Evolutionary conservation across 163 green algal species (phyloP).

Genomic region (Chloroidium sp.): DNA sequence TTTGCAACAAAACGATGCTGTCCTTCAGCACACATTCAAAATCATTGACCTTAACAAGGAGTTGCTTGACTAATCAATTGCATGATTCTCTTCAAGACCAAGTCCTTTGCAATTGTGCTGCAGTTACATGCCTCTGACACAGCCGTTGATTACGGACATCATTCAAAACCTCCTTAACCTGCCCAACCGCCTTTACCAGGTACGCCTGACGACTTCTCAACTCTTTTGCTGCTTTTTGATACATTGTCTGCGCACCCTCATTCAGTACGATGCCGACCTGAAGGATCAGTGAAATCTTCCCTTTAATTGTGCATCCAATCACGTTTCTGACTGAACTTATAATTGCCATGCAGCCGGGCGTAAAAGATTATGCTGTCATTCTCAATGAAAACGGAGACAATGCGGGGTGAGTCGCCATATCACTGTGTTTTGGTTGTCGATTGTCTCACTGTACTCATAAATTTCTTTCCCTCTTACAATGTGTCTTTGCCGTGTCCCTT

Average conservation of each 20-base stretch:
- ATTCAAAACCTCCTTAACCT: slow-evolving; percentile 8
- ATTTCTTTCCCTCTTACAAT: too few species aligned
- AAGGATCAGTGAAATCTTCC: too few species aligned
- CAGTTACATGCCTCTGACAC: slow-evolving; percentile 11
- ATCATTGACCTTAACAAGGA: neutral
- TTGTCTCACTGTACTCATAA: too few species aligned
- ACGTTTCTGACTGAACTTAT: too few species aligned
- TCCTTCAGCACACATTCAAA: neutral
- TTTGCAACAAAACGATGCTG: neutral
- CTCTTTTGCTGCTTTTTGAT: neutral
- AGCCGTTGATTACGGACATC: slow-evolving; percentile 11
- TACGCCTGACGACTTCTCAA: neutral
- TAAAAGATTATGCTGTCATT: slow-evolving; percentile 9
- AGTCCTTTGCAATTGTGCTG: neutral
- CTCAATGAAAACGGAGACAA: slow-evolving; percentile 3
- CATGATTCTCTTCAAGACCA: neutral
- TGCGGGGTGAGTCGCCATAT: neutral
- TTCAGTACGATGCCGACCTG: neutral
- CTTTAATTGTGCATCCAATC: neutral
- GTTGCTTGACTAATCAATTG: neutral
- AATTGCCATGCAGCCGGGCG: slow-evolving; percentile 3
- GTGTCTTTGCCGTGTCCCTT: too few species aligned
- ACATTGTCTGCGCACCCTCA: neutral
- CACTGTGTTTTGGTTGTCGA: too few species aligned
- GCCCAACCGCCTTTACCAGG: slow-evolving; percentile 17